Conservation (phyloP, 176 grass and related monocot genomes). For the Musa beccarii region DNA sequence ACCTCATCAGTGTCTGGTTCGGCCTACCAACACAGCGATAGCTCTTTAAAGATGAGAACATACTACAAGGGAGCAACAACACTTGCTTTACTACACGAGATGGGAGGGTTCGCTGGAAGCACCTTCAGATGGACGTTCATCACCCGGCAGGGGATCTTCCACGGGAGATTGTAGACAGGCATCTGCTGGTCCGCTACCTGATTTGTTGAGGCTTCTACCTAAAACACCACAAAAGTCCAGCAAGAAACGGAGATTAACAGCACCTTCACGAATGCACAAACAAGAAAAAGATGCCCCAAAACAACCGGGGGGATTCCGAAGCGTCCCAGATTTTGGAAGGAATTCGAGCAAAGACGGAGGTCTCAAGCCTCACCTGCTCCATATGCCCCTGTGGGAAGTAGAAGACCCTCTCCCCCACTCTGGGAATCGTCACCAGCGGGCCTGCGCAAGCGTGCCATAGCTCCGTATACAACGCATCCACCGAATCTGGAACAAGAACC, state of each 20-base stretch:
- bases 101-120: neutral
- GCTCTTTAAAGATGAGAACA: neutral
- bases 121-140: constrained; percentile 89
- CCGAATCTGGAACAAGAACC: constrained; percentile 15
- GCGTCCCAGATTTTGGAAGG: neutral
- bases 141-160: constrained; percentile 72
- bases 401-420: constrained; percentile 56
- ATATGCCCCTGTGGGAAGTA: constrained; percentile 98
- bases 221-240: constrained; percentile 7
- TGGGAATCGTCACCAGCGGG: constrained; percentile 75
- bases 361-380: constrained; percentile 55
- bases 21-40: constrained; percentile 37
- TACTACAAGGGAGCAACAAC: neutral
- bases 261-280: neutral
- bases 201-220: constrained; percentile 93
- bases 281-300: neutral
- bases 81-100: constrained; percentile 1
- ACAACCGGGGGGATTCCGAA: neutral
- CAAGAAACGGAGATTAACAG: neutral
- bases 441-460: constrained; percentile 87
- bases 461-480: constrained; percentile 60
- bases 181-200: constrained; percentile 65
- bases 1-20: constrained; percentile 87
- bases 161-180: constrained; percentile 69
- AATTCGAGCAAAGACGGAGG: neutral